phyloP scores from a whole-genome alignment of 805 yeast species.

The Zygotorulaspora chibaensis region DNA sequence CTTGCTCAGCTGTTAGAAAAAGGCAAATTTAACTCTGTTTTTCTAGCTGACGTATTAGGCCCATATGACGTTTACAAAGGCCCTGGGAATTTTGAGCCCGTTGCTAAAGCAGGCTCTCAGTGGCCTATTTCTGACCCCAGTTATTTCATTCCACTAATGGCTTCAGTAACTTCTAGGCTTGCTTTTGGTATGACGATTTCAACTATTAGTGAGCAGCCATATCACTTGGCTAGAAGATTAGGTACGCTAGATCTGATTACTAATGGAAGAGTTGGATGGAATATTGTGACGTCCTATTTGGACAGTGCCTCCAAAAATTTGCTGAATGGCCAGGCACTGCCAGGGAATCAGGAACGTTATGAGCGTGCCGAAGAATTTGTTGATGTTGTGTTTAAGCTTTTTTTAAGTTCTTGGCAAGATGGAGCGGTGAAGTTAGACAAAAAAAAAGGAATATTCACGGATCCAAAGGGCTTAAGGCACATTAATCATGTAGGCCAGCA shows the following conservation, averaged over 20 bases:
- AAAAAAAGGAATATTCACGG: constrained; percentile 35
- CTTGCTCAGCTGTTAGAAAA: constrained; percentile 37
- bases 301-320: constrained; percentile 42
- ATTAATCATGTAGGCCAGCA: constrained; percentile 41
- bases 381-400: constrained; percentile 38
- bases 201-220: constrained; percentile 43
- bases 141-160: constrained; percentile 40
- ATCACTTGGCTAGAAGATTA: constrained; percentile 40
- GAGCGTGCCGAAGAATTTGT: constrained; percentile 40
- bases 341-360: constrained; percentile 42
- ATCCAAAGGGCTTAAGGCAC: constrained; percentile 40
- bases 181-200: constrained; percentile 42
- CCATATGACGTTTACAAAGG: constrained; percentile 42
- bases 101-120: constrained; percentile 35
- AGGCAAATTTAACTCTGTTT: constrained; percentile 38
- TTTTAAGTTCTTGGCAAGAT: constrained; percentile 44
- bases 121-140: constrained; percentile 41
- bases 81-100: constrained; percentile 36
- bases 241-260: constrained; percentile 44
- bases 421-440: constrained; percentile 34
- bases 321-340: constrained; percentile 36
- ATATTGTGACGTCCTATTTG: constrained; percentile 43
- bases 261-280: constrained; percentile 46
- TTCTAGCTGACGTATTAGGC: constrained; percentile 41
- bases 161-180: constrained; percentile 40